Evolutionary conservation across 352 stramenopile species (phyloP).

Genomic region (Phytopythium boreale): DNA sequence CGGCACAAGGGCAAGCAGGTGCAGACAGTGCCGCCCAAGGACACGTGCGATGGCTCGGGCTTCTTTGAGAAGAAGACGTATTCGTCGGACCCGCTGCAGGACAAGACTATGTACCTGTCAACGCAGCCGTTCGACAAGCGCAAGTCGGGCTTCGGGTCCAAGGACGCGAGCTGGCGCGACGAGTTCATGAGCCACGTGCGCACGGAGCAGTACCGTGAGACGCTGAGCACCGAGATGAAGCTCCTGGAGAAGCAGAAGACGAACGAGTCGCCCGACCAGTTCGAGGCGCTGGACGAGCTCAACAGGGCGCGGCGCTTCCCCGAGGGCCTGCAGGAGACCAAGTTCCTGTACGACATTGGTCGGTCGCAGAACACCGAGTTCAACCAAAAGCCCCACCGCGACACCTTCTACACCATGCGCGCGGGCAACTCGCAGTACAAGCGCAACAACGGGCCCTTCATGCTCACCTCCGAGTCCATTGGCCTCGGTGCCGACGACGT

Average conservation of each 20-base stretch:
- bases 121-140: constrained; percentile 82
- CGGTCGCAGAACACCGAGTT: constrained; percentile 79
- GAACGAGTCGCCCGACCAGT: constrained; percentile 26
- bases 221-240: constrained; percentile 81
- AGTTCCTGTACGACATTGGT: constrained; percentile 79
- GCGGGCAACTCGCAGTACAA: constrained; percentile 74
- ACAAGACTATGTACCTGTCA: constrained; percentile 88
- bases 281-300: constrained; percentile 40
- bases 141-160: constrained; percentile 89
- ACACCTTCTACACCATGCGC: constrained; percentile 83
- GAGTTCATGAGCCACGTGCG: constrained; percentile 91
- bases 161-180: constrained; percentile 86
- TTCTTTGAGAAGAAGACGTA: constrained; percentile 89
- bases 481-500: constrained; percentile 66
- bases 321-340: constrained; percentile 69
- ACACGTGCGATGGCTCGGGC: constrained; percentile 77
- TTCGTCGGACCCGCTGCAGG: constrained; percentile 80
- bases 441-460: constrained; percentile 77
- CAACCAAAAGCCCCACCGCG: constrained; percentile 79
- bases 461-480: constrained; percentile 70
- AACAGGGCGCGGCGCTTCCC: constrained; percentile 57
- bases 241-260: constrained; percentile 74
- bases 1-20: constrained; percentile 80
- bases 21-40: constrained; percentile 62
- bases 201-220: constrained; percentile 89